Conservation (phyloP, 2,329 filamentous ascomycete genomes). For the Penicillium aurantiogriseum region DNA sequence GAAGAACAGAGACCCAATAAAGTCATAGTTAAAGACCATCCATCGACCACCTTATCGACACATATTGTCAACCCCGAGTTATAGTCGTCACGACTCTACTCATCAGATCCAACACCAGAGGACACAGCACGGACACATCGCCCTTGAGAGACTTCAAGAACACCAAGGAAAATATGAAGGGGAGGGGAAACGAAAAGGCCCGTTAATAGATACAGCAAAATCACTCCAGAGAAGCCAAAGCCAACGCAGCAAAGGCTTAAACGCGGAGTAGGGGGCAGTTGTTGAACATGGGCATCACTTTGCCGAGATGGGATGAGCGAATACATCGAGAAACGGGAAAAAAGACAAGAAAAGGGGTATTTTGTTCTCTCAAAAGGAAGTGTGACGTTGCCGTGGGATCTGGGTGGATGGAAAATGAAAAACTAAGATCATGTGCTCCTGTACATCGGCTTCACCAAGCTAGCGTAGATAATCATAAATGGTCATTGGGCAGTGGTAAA, state of each 20-base stretch:
- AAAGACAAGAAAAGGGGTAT: conserved; percentile 9
- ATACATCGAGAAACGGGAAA: conserved; percentile 10
- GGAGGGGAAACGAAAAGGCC: background rate
- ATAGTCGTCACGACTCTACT: background rate
- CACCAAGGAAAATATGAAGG: conserved; percentile 3
- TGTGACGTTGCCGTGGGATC: conserved; percentile 16
- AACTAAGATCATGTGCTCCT: conserved; percentile 8
- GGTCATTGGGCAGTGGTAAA: conserved; percentile 10
- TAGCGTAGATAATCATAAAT: conserved; percentile 16
- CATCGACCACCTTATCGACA: background rate
- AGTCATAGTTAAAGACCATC: conserved; percentile 9
- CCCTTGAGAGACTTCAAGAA: conserved; percentile 16
- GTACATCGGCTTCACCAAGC: conserved; percentile 12
- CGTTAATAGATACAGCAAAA: conserved; percentile 9
- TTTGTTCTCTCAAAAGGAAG: conserved; percentile 18
- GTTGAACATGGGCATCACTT: conserved; percentile 12
- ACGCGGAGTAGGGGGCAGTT: conserved; percentile 9
- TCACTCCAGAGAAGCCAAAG: conserved; percentile 12
- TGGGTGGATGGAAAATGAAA: conserved; percentile 7
- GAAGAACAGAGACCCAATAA: background rate
- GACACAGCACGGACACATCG: conserved; percentile 2
- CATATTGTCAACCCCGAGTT: conserved; percentile 2
- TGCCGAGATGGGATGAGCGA: conserved; percentile 18
- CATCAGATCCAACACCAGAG: background rate
- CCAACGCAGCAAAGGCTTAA: conserved; percentile 14